Base-by-base conservation (phyloP, 306 rosid species). In the Calophaca sinica region DNA sequence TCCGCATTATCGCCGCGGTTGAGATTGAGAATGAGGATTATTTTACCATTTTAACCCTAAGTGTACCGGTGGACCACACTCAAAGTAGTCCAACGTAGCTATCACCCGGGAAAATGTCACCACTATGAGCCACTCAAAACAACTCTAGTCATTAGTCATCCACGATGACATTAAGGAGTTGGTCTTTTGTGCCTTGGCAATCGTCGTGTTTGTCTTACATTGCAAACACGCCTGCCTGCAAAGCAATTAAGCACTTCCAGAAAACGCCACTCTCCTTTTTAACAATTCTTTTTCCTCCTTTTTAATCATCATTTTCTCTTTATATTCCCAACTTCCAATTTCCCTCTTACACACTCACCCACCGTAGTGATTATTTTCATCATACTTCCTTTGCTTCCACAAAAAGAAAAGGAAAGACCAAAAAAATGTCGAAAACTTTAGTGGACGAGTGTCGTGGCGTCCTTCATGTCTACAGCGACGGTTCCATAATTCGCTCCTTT, bases 401-500 rank as follows among this genome's bases (percentile, higher is more conserved):
- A 12, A 45, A 67, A 6, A 67, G 58, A 45, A 50, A 13, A 9
- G 39, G 9, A 4, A 28, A 42, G 26, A 20, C 1, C 1, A 20
- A 20, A 28, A 84, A 60, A 29, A 84, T 84, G 88, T 66, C 78
- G 7, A 60, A 51, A 62, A 15, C 63, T 10, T 67, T 85, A 53
- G 87, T 89, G 0, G 96, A 91, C 5, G 88, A 93, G 3, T 91
- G 97, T 52, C 90, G 97, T 2, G 97, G 97, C 0, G 96, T 87
- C 36, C 96, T 93, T 65, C 93, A 87, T 10, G 94, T 91, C 1
- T 91, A 88, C 63, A 91, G 88, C 75, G 96, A 93, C 32, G 96
- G 96, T 38, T 83, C 97, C 58, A 79, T 89, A 5, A 63, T 81
- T 33, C 93, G 98, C 38, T 81, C 92, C 9, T 13, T 87, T 4